Conservation (phyloP, 78 protist species). For the Mantamonas sphyraenae region DNA sequence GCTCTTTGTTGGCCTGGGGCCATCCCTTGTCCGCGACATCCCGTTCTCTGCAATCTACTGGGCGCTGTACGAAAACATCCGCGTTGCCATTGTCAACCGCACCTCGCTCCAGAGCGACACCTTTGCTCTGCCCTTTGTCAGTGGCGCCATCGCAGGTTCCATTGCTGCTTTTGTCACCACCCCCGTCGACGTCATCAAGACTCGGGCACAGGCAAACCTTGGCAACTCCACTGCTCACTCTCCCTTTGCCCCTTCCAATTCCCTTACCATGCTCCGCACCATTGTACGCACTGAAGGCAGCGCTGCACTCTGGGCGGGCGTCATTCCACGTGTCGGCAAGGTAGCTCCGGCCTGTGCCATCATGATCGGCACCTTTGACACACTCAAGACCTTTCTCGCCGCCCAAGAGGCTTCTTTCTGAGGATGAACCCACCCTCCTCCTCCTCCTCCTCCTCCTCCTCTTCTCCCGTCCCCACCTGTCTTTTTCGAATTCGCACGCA, state of each 20-base stretch:
- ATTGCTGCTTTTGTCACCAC: conserved; percentile 11
- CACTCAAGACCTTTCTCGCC: background rate
- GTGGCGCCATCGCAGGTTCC: conserved; percentile 19
- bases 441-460: no score
- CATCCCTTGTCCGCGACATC: conserved; percentile 21
- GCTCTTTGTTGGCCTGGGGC: conserved; percentile 21
- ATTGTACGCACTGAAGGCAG: background rate
- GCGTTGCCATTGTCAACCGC: background rate
- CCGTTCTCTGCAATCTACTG: conserved; percentile 38
- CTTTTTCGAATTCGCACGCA: no score
- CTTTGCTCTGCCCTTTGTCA: background rate
- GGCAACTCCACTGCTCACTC: background rate
- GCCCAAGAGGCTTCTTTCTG: no score
- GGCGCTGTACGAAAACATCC: conserved; percentile 7
- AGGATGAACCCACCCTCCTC: no score
- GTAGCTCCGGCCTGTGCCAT: conserved; percentile 34
- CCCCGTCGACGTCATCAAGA: conserved; percentile 40
- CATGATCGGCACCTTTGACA: conserved; percentile 28
- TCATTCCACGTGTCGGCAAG: background rate
- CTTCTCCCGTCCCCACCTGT: no score
- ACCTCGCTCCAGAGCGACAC: background rate
- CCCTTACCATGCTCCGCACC: background rate
- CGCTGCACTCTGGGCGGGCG: background rate
- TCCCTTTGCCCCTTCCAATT: background rate
- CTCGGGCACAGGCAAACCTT: conserved; percentile 1